Evolutionary conservation across 768 basidiomycete species (phyloP).

Genomic region (Termitomyces eurrhizus): DNA sequence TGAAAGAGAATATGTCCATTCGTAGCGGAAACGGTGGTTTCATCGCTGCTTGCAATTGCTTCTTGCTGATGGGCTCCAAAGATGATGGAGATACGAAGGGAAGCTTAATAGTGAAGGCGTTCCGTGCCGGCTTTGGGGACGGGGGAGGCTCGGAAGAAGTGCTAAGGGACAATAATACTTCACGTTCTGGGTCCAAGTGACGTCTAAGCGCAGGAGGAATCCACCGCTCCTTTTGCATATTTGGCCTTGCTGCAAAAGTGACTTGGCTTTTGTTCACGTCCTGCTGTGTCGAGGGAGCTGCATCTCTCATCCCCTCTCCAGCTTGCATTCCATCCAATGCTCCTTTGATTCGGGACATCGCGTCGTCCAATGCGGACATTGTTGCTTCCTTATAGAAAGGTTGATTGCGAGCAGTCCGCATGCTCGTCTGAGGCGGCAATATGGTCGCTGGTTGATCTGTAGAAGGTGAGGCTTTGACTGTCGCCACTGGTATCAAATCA

Average conservation of each 20-base stretch:
- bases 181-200: constrained; percentile 32
- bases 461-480: constrained; percentile 4
- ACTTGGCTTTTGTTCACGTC: constrained; percentile 22
- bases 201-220: constrained; percentile 51
- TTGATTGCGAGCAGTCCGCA: constrained; percentile 36
- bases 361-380: constrained; percentile 77
- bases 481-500: neutral
- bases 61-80: constrained; percentile 42
- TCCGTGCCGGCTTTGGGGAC: constrained; percentile 40
- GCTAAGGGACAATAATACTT: constrained; percentile 42
- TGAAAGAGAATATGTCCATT: constrained; percentile 67
- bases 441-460: constrained; percentile 23
- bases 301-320: constrained; percentile 31
- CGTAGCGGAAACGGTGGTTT: constrained; percentile 37
- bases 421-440: constrained; percentile 21
- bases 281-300: constrained; percentile 10
- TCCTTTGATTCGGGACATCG: constrained; percentile 84
- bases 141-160: constrained; percentile 46
- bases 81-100: constrained; percentile 36
- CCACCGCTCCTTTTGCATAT: constrained; percentile 46
- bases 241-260: constrained; percentile 17
- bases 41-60: constrained; percentile 43
- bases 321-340: constrained; percentile 68
- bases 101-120: constrained; percentile 39
- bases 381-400: constrained; percentile 43